phyloP scores from a whole-genome alignment of 768 basidiomycete genomes.

The Obba rivulosa region DNA sequence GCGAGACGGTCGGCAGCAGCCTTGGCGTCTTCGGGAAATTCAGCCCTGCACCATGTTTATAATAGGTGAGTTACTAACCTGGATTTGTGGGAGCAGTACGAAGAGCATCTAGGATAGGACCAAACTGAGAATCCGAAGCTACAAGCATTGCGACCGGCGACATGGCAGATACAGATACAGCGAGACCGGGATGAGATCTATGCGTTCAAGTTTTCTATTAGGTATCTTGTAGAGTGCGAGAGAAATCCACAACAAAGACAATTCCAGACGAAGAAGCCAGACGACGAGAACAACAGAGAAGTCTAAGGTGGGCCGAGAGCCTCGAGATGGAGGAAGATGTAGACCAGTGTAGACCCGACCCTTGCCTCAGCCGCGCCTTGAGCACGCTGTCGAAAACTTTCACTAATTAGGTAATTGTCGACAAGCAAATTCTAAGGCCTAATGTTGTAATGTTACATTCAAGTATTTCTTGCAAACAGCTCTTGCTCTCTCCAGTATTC shows the following conservation, averaged over 20 bases:
- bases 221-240: neutral
- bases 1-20: slow-evolving; percentile 78
- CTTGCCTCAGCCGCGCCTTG: no score
- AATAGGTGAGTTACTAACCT: slow-evolving; percentile 18
- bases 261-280: no score
- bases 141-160: slow-evolving; percentile 50
- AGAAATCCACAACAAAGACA: neutral
- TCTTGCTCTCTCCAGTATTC: no score
- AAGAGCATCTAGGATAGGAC: slow-evolving; percentile 38
- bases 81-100: slow-evolving; percentile 33
- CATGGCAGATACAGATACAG: slow-evolving; percentile 31
- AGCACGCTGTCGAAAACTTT: no score
- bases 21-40: slow-evolving; percentile 68
- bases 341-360: no score
- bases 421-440: no score
- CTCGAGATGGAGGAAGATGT: neutral
- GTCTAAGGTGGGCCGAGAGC: neutral
- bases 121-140: slow-evolving; percentile 37
- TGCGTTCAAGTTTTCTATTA: neutral
- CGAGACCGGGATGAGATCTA: slow-evolving; percentile 1
- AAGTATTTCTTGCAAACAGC: no score
- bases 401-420: no score
- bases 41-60: neutral
- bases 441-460: no score
- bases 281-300: neutral